These are phyloP conservation scores for Fusarium xylarioides DNA, from an alignment of 2,329 filamentous ascomycete species.

Conservation along the genomic window DNA sequence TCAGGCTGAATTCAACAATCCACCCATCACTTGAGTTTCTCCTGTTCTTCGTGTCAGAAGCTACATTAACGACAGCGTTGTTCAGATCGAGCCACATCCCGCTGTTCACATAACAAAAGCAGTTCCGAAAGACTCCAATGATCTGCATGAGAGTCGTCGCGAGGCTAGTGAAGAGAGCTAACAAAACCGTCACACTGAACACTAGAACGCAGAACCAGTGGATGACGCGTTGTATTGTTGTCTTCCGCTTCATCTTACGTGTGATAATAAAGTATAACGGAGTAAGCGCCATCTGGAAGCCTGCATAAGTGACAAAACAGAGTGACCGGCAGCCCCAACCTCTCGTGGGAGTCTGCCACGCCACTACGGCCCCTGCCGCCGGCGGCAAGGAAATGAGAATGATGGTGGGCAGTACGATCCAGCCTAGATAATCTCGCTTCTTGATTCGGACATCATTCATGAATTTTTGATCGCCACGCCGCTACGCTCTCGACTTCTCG, in stretches of 20 bases:
- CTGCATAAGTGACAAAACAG: not conserved
- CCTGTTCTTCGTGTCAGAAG: not conserved
- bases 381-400: too few species aligned
- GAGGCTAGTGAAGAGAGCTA: not conserved
- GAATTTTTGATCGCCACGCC: too few species aligned
- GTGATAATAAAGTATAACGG: not conserved
- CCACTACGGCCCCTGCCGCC: too few species aligned
- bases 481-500: too few species aligned
- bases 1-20: not conserved
- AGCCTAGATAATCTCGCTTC: too few species aligned
- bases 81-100: not conserved
- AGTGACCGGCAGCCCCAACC: not conserved
- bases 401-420: too few species aligned
- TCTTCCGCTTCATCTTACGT: not conserved
- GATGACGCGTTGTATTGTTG: fast-evolving
- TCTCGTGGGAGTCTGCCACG: too few species aligned
- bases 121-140: not conserved
- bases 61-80: not conserved
- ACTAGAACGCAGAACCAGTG: not conserved
- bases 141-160: not conserved
- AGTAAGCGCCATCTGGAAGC: not conserved
- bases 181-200: not conserved
- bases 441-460: too few species aligned
- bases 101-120: not conserved
- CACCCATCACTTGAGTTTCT: not conserved